Percentiles rank a stretch among this genome's conserved stretches.
Evolutionary conservation across 2,329 filamentous ascomycete species (phyloP).

Genomic region (Monosporascus sp.): DNA sequence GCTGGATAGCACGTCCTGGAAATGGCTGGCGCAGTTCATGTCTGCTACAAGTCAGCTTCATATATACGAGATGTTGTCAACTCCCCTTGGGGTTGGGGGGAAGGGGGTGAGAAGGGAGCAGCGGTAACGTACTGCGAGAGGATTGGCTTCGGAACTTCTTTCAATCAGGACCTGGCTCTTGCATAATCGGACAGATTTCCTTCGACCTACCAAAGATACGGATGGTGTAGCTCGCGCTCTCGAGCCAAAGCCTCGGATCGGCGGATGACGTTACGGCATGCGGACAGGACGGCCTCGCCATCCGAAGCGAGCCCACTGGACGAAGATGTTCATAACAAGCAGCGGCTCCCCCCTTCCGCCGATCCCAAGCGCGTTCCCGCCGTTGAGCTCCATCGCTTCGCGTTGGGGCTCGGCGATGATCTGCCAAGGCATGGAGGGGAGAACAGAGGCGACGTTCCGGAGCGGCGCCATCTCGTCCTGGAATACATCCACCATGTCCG

Average conservation of each 20-base stretch:
- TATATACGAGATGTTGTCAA: neutral
- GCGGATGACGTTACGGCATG: slow-evolving; percentile 21
- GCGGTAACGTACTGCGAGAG: neutral
- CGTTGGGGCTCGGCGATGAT: slow-evolving; percentile 6
- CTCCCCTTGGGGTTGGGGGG: neutral
- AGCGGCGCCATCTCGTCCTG: slow-evolving; percentile 6
- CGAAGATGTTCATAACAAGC: slow-evolving; percentile 14
- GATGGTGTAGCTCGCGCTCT: slow-evolving; percentile 27
- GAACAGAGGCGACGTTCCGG: neutral
- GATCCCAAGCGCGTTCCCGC: slow-evolving; percentile 28
- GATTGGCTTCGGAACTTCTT: neutral
- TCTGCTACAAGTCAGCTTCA: slow-evolving; percentile 13
- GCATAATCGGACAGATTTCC: too few relatives aligned
- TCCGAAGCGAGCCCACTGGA: slow-evolving; percentile 25
- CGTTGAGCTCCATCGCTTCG: slow-evolving; percentile 14
- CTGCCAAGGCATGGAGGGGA: slow-evolving; percentile 6
- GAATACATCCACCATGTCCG: slow-evolving; percentile 5
- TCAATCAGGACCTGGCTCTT: neutral
- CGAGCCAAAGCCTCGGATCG: slow-evolving; percentile 23
- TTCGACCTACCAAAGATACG: slow-evolving; percentile 27
- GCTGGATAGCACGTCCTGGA: slow-evolving; percentile 33
- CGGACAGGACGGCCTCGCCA: slow-evolving; percentile 28
- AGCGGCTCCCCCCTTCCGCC: slow-evolving; percentile 11
- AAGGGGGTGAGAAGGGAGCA: too few relatives aligned
- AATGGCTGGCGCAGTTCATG: slow-evolving; percentile 39